Evolutionary conservation across 2,329 filamentous ascomycete genomes (phyloP).

Genomic region (Colletotrichum cordylinicola): DNA sequence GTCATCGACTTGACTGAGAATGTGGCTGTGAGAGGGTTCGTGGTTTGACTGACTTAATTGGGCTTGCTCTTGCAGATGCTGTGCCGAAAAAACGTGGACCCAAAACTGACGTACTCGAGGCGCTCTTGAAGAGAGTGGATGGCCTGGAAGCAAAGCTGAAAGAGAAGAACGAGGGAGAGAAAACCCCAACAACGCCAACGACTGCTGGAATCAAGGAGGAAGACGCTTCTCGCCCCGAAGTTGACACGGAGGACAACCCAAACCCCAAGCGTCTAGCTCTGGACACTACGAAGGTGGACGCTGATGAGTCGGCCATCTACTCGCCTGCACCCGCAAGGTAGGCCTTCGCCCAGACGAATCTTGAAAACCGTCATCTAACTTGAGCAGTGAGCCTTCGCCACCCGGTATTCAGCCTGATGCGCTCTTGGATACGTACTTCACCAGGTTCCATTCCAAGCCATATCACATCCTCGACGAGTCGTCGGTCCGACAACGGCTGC

Average conservation of each 20-base stretch:
- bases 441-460: conserved; percentile 80
- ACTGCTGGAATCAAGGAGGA: conserved; percentile 28
- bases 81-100: conserved; percentile 89
- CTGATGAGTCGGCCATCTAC: conserved; percentile 44
- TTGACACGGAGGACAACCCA: conserved; percentile 40
- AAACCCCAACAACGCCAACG: conserved; percentile 23
- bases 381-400: conserved; percentile 49
- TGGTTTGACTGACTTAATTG: not conserved
- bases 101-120: conserved; percentile 88
- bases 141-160: conserved; percentile 82
- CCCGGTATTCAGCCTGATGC: conserved; percentile 60
- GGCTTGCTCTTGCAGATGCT: conserved; percentile 63
- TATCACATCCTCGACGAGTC: conserved; percentile 83
- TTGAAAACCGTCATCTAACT: not conserved
- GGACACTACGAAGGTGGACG: conserved; percentile 38
- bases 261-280: conserved; percentile 45
- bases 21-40: not conserved
- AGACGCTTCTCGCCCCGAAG: conserved; percentile 26
- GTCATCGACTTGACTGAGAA: not conserved
- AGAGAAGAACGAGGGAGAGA: conserved; percentile 60
- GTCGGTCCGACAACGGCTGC: conserved; percentile 73
- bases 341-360: conserved; percentile 6
- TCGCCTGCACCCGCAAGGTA: conserved; percentile 47
- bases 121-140: conserved; percentile 83
- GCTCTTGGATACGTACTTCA: conserved; percentile 80